Percentiles rank a stretch among this genome's conserved stretches.
phyloP scores from a whole-genome alignment of 768 basidiomycete genomes.

The Tricholoma sp. region DNA sequence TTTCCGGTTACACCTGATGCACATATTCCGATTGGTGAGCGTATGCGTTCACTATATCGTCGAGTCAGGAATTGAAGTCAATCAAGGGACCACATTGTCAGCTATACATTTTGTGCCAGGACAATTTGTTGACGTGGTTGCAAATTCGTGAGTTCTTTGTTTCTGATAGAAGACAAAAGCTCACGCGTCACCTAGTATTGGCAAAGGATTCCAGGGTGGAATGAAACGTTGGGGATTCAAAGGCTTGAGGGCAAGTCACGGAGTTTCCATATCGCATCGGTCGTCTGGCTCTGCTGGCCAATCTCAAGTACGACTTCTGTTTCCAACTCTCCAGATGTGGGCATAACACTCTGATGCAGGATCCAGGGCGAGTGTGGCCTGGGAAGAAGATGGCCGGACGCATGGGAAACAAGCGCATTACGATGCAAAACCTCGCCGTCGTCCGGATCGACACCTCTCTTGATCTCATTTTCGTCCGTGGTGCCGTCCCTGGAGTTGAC shows the following conservation, averaged over 20 bases:
- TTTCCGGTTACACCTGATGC: conserved; percentile 89
- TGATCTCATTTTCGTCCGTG: conserved; percentile 86
- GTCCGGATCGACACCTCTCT: conserved; percentile 82
- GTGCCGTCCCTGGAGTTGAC: conserved; percentile 87
- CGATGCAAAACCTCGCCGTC: conserved; percentile 84
- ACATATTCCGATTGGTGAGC: conserved; percentile 81
- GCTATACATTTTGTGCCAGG: conserved; percentile 97
- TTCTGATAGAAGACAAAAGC: neutral
- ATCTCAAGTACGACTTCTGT: conserved; percentile 64
- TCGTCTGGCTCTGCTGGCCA: conserved; percentile 90
- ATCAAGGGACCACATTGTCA: conserved; percentile 77
- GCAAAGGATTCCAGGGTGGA: conserved; percentile 93
- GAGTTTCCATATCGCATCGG: conserved; percentile 93
- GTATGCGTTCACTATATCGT: neutral
- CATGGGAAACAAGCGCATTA: conserved; percentile 79
- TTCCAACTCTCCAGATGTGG: neutral
- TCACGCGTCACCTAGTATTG: conserved; percentile 52
- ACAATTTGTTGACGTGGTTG: conserved; percentile 89
- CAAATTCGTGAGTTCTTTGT: conserved; percentile 73
- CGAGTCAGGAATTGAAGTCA: neutral
- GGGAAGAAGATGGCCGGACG: conserved; percentile 99
- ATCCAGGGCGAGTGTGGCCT: conserved; percentile 93
- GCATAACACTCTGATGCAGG: conserved; percentile 41
- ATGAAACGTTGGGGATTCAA: conserved; percentile 97
- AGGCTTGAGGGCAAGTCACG: conserved; percentile 90